Percentiles rank a stretch among this genome's conserved stretches.
phyloP scores from a whole-genome alignment of 2,329 filamentous ascomycete genomes.

The Fusarium succisae region DNA sequence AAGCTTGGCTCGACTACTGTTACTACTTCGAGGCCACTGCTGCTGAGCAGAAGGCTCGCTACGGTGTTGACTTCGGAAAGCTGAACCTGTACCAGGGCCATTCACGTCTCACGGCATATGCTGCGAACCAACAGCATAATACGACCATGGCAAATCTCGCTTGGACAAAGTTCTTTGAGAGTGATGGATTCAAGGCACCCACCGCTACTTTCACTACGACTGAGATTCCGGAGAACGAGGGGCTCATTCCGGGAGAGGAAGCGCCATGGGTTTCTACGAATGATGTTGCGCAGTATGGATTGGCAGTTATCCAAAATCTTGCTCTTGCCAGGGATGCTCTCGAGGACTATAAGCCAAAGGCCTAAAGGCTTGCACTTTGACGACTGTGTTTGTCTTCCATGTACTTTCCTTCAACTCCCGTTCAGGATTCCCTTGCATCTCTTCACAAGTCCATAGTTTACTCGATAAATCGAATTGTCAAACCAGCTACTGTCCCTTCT shows the following conservation, averaged over 20 bases:
- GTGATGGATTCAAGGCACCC: constrained; percentile 55
- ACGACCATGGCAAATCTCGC: constrained; percentile 59
- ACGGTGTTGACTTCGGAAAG: constrained; percentile 59
- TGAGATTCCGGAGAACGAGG: constrained; percentile 53
- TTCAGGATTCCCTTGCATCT: neutral
- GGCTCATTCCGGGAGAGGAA: constrained; percentile 61
- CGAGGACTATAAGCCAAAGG: constrained; percentile 5
- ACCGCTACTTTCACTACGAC: constrained; percentile 49
- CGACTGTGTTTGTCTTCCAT: too few species aligned
- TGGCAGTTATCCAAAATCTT: constrained; percentile 66
- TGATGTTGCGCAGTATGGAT: constrained; percentile 64
- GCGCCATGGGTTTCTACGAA: constrained; percentile 67
- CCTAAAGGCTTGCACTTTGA: neutral
- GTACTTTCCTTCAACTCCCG: fast-evolving
- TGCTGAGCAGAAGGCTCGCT: constrained; percentile 62
- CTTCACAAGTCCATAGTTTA: neutral
- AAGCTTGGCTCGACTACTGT: constrained; percentile 68
- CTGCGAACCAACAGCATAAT: constrained; percentile 55
- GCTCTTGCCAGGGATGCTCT: constrained; percentile 47
- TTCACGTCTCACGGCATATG: constrained; percentile 66
- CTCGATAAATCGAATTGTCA: constrained; percentile 4
- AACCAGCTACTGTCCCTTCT: neutral
- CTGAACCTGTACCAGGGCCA: constrained; percentile 64
- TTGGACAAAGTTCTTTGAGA: constrained; percentile 63
- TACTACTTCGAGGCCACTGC: constrained; percentile 62